Base-by-base conservation (phyloP, 306 rosid species). In the Leucaena leucocephala region DNA sequence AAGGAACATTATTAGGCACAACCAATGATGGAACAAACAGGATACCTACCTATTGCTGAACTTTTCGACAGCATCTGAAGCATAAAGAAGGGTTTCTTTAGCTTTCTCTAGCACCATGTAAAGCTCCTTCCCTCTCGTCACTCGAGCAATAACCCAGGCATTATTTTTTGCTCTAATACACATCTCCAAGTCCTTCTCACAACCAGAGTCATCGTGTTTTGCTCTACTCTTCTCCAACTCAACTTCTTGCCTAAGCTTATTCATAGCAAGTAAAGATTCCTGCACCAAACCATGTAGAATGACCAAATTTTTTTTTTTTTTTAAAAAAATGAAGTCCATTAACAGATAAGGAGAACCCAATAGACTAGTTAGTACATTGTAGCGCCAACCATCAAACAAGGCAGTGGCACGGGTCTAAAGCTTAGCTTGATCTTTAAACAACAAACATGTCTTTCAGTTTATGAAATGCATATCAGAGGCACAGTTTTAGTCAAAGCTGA, bases 81-180 rank as follows among this genome's bases (percentile, higher is more conserved):
- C 99, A 87, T 90, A 95, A 27, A 95, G 92, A 59, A 93, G 85
- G 16, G 98, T 95, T 87, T 95, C 99, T 40, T 79, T 85, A 80
- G 98, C 99, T 83, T 93, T 95, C 87, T 95, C 99, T 52, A 96
- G 87, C 85, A 89, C 97, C 93, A 90, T 90, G 82, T 90, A 96
- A 75, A 96, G 96, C 82, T 93, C 99, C 83, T 91, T 96, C 76
- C 98, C 97, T 85, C 93, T 90, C n/a, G 96, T 85, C 68, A 89
- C 82, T 77, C 93, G 91, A 65, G 90, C 90, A 77, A 96, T 89
- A 79, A 90, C 97, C 99, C 98, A 93, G 42, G 97, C 96, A 73
- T 93, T 93, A 87, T 93, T 96, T 88, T 90, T 96, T 0, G 96
- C 96, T 82, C 98, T 85, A 46, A 96, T 87, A 84, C 94, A 90